These are phyloP conservation scores for Psilocybe cubensis DNA, from an alignment of 768 basidiomycete genomes.

Conservation along the genomic window DNA sequence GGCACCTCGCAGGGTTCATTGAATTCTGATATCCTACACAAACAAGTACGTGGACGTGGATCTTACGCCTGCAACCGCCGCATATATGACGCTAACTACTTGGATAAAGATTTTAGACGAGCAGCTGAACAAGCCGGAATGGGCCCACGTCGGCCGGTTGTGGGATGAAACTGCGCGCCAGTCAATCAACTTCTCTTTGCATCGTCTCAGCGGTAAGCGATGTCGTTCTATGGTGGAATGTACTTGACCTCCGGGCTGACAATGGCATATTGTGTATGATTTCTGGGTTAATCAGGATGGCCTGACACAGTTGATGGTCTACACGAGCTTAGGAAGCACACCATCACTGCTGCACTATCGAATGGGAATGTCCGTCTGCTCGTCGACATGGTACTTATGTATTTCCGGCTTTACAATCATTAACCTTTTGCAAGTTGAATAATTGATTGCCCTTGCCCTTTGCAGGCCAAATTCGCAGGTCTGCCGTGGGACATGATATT, in stretches of 20 bases:
- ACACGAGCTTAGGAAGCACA: conserved; percentile 50
- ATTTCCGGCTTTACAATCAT: neutral
- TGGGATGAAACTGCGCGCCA: conserved; percentile 49
- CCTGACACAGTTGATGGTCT: conserved; percentile 56
- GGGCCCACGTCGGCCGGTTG: conserved; percentile 46
- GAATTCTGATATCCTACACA: conserved; percentile 61
- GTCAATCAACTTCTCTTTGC: conserved; percentile 59
- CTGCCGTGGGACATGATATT: conserved; percentile 70
- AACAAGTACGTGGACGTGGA: conserved; percentile 43
- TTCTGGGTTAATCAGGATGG: conserved; percentile 46
- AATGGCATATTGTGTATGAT: no score
- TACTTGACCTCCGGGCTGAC: no score
- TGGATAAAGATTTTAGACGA: conserved; percentile 53
- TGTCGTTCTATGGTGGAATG: no score
- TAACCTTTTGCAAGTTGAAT: neutral
- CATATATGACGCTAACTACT: neutral
- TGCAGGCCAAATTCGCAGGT: conserved; percentile 62
- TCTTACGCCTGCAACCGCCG: neutral
- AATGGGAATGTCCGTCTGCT: conserved; percentile 68
- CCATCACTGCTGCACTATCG: conserved; percentile 56
- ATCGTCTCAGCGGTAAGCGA: conserved; percentile 49
- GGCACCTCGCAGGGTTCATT: conserved; percentile 50
- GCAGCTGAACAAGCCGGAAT: conserved; percentile 52
- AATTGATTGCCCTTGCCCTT: neutral
- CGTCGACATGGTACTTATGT: conserved; percentile 22